These are phyloP conservation scores for Phytopythium litorale DNA, from an alignment of 352 stramenopile species.

Conservation along the genomic window DNA sequence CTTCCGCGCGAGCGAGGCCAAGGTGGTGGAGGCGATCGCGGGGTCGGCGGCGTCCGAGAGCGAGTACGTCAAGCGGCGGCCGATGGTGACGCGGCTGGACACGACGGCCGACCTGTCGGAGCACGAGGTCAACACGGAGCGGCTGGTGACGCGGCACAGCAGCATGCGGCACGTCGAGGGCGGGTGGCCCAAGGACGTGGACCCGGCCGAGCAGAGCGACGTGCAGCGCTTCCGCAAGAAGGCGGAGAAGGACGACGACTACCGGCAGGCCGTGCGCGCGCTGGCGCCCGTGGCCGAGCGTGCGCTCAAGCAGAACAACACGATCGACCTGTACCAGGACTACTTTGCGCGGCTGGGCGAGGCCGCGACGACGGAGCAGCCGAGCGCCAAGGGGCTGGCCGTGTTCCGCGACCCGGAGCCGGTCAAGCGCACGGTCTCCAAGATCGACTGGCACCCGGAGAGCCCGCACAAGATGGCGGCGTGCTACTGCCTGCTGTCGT, in stretches of 20 bases:
- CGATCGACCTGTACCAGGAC: constrained; percentile 97
- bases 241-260: constrained; percentile 97
- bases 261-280: constrained; percentile 92
- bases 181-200: constrained; percentile 97
- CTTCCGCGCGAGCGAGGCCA: constrained; percentile 88
- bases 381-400: constrained; percentile 94
- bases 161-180: constrained; percentile 95
- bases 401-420: constrained; percentile 95
- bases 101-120: constrained; percentile 90
- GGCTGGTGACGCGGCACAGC: constrained; percentile 90
- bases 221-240: constrained; percentile 97
- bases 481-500: constrained; percentile 95
- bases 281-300: constrained; percentile 91
- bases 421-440: constrained; percentile 92
- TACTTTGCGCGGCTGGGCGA: constrained; percentile 93
- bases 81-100: constrained; percentile 84
- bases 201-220: constrained; percentile 95
- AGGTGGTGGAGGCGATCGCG: constrained; percentile 89
- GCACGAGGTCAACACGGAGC: constrained; percentile 94
- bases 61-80: constrained; percentile 88
- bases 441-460: constrained; percentile 97
- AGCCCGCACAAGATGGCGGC: constrained; percentile 94
- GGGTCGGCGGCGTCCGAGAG: constrained; percentile 79
- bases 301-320: constrained; percentile 97
- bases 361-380: constrained; percentile 91